Conservation (phyloP, 768 basidiomycete species). For the Crassisporium funariophilum region DNA sequence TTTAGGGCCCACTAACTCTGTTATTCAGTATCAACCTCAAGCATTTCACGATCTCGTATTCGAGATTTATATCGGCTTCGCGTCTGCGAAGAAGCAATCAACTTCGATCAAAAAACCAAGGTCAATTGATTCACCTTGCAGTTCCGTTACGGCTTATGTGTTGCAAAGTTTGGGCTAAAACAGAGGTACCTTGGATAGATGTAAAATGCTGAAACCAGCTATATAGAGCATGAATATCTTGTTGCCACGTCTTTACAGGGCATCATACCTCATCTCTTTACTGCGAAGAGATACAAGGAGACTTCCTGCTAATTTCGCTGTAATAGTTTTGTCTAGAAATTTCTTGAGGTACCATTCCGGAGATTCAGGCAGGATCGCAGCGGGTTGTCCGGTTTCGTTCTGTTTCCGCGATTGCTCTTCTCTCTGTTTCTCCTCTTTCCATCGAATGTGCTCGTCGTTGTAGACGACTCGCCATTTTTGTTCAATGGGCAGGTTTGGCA, state of each 20-base stretch:
- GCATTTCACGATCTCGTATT: conserved; percentile 89
- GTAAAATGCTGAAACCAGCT: conserved; percentile 87
- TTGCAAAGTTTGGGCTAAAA: conserved; percentile 76
- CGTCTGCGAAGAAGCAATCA: conserved; percentile 50
- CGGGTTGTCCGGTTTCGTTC: conserved; percentile 56
- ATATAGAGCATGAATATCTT: conserved; percentile 17
- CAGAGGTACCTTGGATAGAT: conserved; percentile 77
- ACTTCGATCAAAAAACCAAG: not conserved
- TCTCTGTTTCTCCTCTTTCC: conserved; percentile 70
- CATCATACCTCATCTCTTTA: conserved; percentile 71
- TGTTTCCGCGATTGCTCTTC: conserved; percentile 64
- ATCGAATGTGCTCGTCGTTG: conserved; percentile 78
- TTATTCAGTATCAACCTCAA: conserved; percentile 80
- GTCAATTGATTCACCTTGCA: conserved; percentile 59
- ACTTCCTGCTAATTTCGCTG: conserved; percentile 74
- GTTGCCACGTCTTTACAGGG: not conserved
- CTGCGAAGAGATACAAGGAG: conserved; percentile 79
- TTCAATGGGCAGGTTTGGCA: conserved; percentile 64
- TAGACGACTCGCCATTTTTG: conserved; percentile 94
- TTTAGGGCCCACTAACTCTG: conserved; percentile 16
- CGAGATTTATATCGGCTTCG: conserved; percentile 68
- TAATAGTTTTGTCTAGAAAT: conserved; percentile 86
- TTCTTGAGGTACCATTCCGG: conserved; percentile 94
- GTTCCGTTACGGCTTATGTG: conserved; percentile 72
- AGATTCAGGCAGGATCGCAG: conserved; percentile 60